Evolutionary conservation across 176 grass and related monocot species (phyloP).

Genomic region (Rhynchospora pubera): DNA sequence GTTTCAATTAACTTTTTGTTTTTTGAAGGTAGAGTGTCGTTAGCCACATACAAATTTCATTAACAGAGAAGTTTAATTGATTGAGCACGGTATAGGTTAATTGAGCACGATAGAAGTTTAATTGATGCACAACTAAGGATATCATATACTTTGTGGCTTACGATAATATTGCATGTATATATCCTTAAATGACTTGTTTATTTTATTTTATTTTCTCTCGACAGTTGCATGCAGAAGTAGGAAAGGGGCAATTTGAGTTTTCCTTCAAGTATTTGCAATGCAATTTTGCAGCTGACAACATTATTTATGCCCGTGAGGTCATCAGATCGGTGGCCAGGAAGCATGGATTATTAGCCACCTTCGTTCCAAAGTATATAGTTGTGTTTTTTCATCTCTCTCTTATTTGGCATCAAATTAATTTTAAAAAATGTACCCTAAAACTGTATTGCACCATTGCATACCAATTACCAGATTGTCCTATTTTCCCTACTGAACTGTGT

Average conservation of each 20-base stretch:
- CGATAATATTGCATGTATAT: no score
- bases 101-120: background rate
- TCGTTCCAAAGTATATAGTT: constrained; percentile 60
- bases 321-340: constrained; percentile 84
- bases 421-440: no score
- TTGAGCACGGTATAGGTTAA: no score
- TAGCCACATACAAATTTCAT: no score
- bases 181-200: background rate
- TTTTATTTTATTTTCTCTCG: background rate
- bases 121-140: background rate
- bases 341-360: constrained; percentile 68
- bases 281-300: constrained; percentile 84
- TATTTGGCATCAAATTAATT: no score
- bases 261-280: constrained; percentile 66
- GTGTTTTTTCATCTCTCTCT: no score
- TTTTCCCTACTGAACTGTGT: no score
- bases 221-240: constrained; percentile 88
- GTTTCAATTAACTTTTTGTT: no score
- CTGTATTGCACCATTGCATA: no score
- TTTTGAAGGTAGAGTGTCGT: no score
- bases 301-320: constrained; percentile 85
- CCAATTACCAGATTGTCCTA: background rate
- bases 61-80: no score
- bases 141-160: background rate
- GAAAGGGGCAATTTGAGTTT: constrained; percentile 90